These are phyloP conservation scores for Cornus controversa DNA, from an alignment of 148 eudicot species.

Conservation along the genomic window DNA sequence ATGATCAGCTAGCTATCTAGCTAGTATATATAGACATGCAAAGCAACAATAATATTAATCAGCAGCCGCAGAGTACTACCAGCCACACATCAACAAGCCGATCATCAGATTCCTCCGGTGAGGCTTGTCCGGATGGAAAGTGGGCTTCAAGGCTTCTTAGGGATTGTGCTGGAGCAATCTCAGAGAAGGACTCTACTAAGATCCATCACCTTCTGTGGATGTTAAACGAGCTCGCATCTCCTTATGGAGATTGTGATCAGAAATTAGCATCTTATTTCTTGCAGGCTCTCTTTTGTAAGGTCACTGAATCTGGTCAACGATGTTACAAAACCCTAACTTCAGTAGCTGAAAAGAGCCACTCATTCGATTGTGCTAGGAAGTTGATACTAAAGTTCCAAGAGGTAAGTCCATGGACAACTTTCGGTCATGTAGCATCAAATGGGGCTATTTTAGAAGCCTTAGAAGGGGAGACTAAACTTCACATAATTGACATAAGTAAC, in stretches of 20 bases:
- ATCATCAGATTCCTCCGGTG: conserved; percentile 25
- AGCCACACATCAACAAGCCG: conserved; percentile 28
- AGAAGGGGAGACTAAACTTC: conserved; percentile 45
- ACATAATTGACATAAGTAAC: conserved; percentile 49
- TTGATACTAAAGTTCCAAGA: conserved; percentile 52
- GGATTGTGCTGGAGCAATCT: conserved; percentile 39
- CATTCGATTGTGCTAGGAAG: conserved; percentile 43
- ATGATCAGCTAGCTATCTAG: conserved; percentile 10
- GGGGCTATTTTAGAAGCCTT: conserved; percentile 57
- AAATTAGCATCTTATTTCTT: conserved; percentile 51
- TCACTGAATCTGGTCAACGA: conserved; percentile 40
- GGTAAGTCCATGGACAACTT: conserved; percentile 57
- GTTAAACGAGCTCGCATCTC: conserved; percentile 51
- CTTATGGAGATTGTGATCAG: conserved; percentile 56
- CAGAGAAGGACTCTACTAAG: conserved; percentile 42
- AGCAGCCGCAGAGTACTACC: conserved; percentile 17
- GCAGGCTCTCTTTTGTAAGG: conserved; percentile 54
- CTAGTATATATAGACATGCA: conserved; percentile 22
- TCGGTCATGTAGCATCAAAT: conserved; percentile 57
- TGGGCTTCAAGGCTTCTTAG: conserved; percentile 47
- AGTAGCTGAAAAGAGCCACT: conserved; percentile 39
- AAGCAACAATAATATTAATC: conserved; percentile 8
- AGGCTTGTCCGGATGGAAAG: conserved; percentile 18
- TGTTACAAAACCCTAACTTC: conserved; percentile 41
- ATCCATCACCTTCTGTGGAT: conserved; percentile 54